These are phyloP conservation scores for Diaporthe vexans DNA, from an alignment of 2,329 filamentous ascomycete species.

Conservation along the genomic window DNA sequence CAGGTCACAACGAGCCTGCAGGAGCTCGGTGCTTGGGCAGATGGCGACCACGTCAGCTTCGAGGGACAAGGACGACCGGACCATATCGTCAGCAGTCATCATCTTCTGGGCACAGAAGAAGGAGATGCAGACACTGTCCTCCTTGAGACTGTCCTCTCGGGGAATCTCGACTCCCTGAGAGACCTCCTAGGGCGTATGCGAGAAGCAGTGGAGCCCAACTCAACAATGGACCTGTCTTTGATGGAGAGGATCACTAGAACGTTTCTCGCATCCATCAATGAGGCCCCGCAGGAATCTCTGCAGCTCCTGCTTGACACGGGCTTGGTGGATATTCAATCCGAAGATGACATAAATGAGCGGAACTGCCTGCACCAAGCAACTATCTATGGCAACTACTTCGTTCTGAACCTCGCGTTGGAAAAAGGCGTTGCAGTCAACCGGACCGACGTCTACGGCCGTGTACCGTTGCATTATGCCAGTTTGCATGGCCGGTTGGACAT, in stretches of 20 bases:
- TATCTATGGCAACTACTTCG: constrained; percentile 87
- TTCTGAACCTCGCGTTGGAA: constrained; percentile 82
- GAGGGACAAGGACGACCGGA: constrained; percentile 66
- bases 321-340: constrained; percentile 89
- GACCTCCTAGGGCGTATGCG: constrained; percentile 85
- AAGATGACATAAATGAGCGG: constrained; percentile 97
- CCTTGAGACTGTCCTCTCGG: constrained; percentile 86
- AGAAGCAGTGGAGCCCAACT: constrained; percentile 54
- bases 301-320: constrained; percentile 83
- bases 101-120: constrained; percentile 82
- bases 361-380: constrained; percentile 98
- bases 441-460: constrained; percentile 93
- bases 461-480: constrained; percentile 95
- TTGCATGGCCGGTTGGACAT: constrained; percentile 93
- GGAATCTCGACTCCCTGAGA: constrained; percentile 81
- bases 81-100: constrained; percentile 76
- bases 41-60: constrained; percentile 93
- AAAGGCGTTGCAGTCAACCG: constrained; percentile 82
- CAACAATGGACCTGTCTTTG: constrained; percentile 65
- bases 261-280: constrained; percentile 90
- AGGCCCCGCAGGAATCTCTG: constrained; percentile 83
- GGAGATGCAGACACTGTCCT: constrained; percentile 91
- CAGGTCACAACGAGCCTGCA: constrained; percentile 96
- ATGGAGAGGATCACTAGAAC: constrained; percentile 87
- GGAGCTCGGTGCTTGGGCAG: constrained; percentile 95